Conservation (phyloP, 23 red algal genomes). For the Gracilaria domingensis region DNA sequence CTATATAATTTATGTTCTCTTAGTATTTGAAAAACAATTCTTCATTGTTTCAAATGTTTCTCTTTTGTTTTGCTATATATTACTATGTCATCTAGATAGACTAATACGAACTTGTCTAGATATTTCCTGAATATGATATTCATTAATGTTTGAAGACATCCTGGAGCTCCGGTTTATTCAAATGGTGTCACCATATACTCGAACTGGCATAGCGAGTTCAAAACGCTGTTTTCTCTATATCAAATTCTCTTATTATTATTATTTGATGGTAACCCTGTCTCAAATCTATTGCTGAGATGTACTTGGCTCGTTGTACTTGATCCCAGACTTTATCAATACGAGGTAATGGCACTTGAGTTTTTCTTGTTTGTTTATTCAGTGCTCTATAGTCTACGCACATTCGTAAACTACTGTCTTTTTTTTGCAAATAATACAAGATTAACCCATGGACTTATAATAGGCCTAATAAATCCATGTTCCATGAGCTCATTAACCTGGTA, state of each 20-base stretch:
- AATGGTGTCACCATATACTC: slow-evolving; percentile 51
- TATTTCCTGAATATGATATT: slow-evolving; percentile 29
- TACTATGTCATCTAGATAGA: slow-evolving; percentile 62
- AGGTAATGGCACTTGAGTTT: slow-evolving; percentile 30
- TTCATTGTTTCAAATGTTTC: slow-evolving; percentile 40
- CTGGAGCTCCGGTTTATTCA: slow-evolving; percentile 27
- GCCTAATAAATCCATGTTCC: neutral
- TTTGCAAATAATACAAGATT: slow-evolving; percentile 32
- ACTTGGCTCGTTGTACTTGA: slow-evolving; percentile 35
- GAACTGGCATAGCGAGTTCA: slow-evolving; percentile 46
- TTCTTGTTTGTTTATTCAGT: slow-evolving; percentile 52
- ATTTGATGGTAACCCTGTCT: slow-evolving; percentile 51
- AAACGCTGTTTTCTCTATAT: slow-evolving; percentile 44
- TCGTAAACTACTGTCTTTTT: slow-evolving; percentile 19
- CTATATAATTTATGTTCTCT: slow-evolving; percentile 22
- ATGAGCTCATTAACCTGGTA: slow-evolving; percentile 6
- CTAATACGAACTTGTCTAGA: slow-evolving; percentile 40
- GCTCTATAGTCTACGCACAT: slow-evolving; percentile 50
- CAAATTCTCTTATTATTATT: slow-evolving; percentile 8
- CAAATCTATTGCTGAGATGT: slow-evolving; percentile 47
- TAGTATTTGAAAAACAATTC: slow-evolving; percentile 21
- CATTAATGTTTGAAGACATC: slow-evolving; percentile 47
- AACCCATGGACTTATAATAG: slow-evolving; percentile 46
- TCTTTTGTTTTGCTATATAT: slow-evolving; percentile 49
- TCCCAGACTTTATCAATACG: slow-evolving; percentile 66